A percentile compares a stretch with the other conserved stretches of the same genome.
Conservation (phyloP, 2,329 filamentous ascomycete species). For the Coleophoma eucalyptorum region DNA sequence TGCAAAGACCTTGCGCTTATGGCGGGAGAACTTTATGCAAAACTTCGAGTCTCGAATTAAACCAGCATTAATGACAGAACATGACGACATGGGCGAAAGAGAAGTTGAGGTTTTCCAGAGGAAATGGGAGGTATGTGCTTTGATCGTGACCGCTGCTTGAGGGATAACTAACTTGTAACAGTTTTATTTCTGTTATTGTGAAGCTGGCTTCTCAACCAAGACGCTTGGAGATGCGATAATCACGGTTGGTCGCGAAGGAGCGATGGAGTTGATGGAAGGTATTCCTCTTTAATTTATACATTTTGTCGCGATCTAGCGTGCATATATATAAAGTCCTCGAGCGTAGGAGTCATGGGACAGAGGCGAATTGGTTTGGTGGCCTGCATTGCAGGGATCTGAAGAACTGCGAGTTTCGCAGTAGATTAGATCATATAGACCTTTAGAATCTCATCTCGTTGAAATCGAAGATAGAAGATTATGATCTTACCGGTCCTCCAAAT, state of each 20-base stretch:
- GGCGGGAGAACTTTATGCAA: conserved; percentile 61
- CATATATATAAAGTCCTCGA: neutral
- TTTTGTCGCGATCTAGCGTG: neutral
- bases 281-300: conserved; percentile 51
- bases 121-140: conserved; percentile 61
- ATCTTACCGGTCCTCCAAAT: neutral
- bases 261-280: conserved; percentile 65
- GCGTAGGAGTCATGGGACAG: conserved; percentile 3
- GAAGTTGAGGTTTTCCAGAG: conserved; percentile 64
- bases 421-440: conserved; percentile 8
- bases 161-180: conserved; percentile 22
- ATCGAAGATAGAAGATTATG: neutral
- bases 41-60: conserved; percentile 59
- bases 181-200: conserved; percentile 75
- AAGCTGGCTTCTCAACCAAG: conserved; percentile 69
- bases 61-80: conserved; percentile 54
- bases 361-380: neutral
- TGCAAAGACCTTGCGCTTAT: conserved; percentile 62
- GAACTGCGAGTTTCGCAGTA: neutral
- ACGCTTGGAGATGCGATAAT: conserved; percentile 71
- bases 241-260: conserved; percentile 49
- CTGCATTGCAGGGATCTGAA: conserved; percentile 6
- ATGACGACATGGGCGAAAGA: conserved; percentile 54
- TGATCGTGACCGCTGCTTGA: neutral
- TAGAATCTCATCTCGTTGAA: neutral